These are phyloP conservation scores for Populus euphratica DNA, from an alignment of 345 rosid genomes.

Conservation along the genomic window DNA sequence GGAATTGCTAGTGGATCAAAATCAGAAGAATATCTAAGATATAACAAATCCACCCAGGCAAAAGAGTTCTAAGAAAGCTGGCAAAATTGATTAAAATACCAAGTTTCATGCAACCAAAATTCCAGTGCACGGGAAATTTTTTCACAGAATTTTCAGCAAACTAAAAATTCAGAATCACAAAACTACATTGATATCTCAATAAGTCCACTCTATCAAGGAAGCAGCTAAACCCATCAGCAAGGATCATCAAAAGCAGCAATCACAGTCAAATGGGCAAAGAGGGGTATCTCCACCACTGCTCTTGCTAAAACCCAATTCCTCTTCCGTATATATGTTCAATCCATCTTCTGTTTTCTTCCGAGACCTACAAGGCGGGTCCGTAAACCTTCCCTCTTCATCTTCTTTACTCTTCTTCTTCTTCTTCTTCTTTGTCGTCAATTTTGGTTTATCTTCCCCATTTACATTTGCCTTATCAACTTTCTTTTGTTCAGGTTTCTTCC, in stretches of 20 bases:
- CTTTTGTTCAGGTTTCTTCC: slow-evolving; percentile 31
- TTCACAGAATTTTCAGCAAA: background rate
- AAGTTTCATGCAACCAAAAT: background rate
- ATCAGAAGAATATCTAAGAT: background rate
- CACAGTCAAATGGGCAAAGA: slow-evolving; percentile 86
- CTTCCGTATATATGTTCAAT: slow-evolving; percentile 50
- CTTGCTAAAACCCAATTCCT: slow-evolving; percentile 59
- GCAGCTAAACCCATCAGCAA: background rate
- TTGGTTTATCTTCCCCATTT: slow-evolving; percentile 19
- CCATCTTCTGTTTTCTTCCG: slow-evolving; percentile 60
- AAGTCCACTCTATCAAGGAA: background rate
- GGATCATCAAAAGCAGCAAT: slow-evolving; percentile 61
- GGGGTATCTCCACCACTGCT: slow-evolving; percentile 53
- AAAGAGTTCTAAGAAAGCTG: background rate
- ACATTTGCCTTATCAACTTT: slow-evolving; percentile 4
- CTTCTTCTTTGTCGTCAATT: background rate
- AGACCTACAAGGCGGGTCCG: slow-evolving; percentile 21
- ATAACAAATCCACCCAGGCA: background rate
- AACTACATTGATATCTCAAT: background rate
- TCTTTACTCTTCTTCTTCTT: slow-evolving; percentile 10
- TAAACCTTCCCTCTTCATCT: slow-evolving; percentile 8
- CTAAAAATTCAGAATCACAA: background rate
- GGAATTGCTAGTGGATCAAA: background rate
- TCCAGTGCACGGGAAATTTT: background rate
- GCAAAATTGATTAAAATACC: background rate